Conservation (phyloP, 2,329 filamentous ascomycete genomes). For the Hypoxylon sp. region DNA sequence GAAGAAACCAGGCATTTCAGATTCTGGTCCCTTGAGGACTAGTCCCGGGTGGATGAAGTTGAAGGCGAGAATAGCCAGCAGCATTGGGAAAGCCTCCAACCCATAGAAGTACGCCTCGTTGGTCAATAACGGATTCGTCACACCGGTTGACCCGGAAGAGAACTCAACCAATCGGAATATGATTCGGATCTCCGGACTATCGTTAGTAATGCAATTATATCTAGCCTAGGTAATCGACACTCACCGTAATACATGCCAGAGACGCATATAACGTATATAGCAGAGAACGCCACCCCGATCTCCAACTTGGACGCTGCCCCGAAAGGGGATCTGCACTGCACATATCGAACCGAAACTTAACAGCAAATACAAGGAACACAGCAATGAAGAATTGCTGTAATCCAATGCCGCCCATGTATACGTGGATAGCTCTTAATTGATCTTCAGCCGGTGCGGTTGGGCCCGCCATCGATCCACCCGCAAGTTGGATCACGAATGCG, state of each 20-base stretch:
- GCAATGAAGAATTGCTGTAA: slow-evolving; percentile 61
- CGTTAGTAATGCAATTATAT: slow-evolving; percentile 23
- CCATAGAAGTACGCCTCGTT: slow-evolving; percentile 46
- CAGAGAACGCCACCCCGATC: slow-evolving; percentile 38
- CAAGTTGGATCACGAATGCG: slow-evolving; percentile 48
- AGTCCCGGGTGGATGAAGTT: slow-evolving; percentile 50
- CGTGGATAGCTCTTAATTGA: slow-evolving; percentile 48
- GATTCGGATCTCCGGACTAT: slow-evolving; percentile 53
- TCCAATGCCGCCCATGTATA: slow-evolving; percentile 64
- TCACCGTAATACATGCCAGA: slow-evolving; percentile 49
- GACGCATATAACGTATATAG: slow-evolving; percentile 48
- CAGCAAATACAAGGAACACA: slow-evolving; percentile 53
- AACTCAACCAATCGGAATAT: slow-evolving; percentile 64
- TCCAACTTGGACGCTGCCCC: slow-evolving; percentile 1
- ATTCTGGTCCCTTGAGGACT: slow-evolving; percentile 25
- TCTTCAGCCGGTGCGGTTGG: slow-evolving; percentile 40
- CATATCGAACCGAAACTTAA: slow-evolving; percentile 50
- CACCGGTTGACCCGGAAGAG: slow-evolving; percentile 49
- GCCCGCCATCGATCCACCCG: slow-evolving; percentile 45
- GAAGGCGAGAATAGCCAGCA: slow-evolving; percentile 47
- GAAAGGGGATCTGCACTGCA: slow-evolving; percentile 25
- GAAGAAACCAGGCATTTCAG: slow-evolving; percentile 33
- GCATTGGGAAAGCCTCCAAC: slow-evolving; percentile 52
- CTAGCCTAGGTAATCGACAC: slow-evolving; percentile 5
- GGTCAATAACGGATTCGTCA: slow-evolving; percentile 40